Evolutionary conservation across 257 asterid species (phyloP).

Genomic region (Salvia miltiorrhiza): DNA sequence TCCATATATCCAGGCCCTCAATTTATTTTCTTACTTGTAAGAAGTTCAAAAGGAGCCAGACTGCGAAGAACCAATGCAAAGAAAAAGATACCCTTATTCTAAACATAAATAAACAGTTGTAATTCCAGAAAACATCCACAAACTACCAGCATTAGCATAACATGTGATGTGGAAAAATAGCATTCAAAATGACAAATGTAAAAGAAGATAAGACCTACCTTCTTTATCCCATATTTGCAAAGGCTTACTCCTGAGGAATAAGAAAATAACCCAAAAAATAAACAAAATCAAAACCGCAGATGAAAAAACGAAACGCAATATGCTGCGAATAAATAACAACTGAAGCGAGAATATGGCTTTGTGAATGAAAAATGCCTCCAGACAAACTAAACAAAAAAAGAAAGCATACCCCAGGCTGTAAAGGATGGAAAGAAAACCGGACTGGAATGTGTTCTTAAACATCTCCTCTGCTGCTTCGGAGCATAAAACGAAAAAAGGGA

Average conservation of each 20-base stretch:
- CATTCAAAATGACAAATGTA: not conserved
- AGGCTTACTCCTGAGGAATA: constrained; percentile 83
- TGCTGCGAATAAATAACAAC: constrained; percentile 4
- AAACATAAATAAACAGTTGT: not conserved
- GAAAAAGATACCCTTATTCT: not conserved
- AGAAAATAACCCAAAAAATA: not conserved
- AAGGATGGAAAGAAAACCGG: constrained; percentile 52
- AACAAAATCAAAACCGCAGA: not conserved
- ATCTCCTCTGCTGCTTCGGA: constrained; percentile 36
- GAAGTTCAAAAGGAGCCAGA: not conserved
- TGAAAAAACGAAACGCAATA: not conserved
- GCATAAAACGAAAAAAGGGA: not conserved
- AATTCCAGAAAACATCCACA: not conserved
- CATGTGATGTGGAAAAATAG: not conserved
- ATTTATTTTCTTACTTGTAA: not conserved
- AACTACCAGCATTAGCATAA: not conserved
- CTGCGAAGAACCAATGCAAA: not conserved
- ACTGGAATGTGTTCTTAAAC: constrained; percentile 96
- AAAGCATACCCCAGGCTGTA: constrained; percentile 88
- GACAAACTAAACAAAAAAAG: not conserved
- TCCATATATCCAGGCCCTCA: not conserved
- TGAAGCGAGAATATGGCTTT: not conserved
- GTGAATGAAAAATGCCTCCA: not conserved
- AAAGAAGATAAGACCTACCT: constrained; percentile 33
- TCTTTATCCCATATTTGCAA: constrained; percentile 98